Evolutionary conservation across 2,329 filamentous ascomycete genomes (phyloP), one percentile per base, ranked within the genome.

Genomic region (Neopestalotiopsis clavispora): DNA sequence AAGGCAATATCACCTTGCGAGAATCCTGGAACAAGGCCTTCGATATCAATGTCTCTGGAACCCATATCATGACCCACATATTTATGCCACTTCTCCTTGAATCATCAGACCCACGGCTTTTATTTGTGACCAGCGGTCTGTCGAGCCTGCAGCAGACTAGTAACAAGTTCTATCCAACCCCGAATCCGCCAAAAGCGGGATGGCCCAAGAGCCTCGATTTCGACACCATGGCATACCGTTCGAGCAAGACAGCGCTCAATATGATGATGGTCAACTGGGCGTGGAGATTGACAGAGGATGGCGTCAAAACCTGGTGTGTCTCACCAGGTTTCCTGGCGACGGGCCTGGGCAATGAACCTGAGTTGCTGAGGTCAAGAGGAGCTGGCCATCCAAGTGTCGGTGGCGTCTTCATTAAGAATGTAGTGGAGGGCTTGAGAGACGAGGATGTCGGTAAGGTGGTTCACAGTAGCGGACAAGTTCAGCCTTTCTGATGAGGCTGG

Each of bases 21-120:
- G 77, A 81, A 38, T 74, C 78, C 30, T 84, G 82, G 72, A 86
- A 84, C 72, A 79, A 81, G 63, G 75, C 83, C 6, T 88, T 82
- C 75, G 79, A 87, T 60, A 77, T 85, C 71, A 89, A 89, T 72
- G 83, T 86, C 6, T 75, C 84, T 0, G 83, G 86, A 12, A 81
- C 83, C 0, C 78, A 83, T 28, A 78, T 83, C 45, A 71, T 83
- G 12, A 84, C 84, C 0, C 72, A 76, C 4, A 75, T 76, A 0
- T 80, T 84, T 68, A 69, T 77, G 12, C 85, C 86, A 0, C 76
- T 89, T 0, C 80, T 89, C 0, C 75, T 87, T 12, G 77, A 80
- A 57, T 82, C 82, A 0, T 64, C 77, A 0, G 80, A 83, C 13
- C 84, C 85, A 0, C 80, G 86, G 3, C 72, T 88, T 65, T 68